A percentile compares a stretch with the other conserved stretches of the same genome.
Evolutionary conservation across 2,329 filamentous ascomycete genomes (phyloP).

Genomic region (Camillea tinctor): DNA sequence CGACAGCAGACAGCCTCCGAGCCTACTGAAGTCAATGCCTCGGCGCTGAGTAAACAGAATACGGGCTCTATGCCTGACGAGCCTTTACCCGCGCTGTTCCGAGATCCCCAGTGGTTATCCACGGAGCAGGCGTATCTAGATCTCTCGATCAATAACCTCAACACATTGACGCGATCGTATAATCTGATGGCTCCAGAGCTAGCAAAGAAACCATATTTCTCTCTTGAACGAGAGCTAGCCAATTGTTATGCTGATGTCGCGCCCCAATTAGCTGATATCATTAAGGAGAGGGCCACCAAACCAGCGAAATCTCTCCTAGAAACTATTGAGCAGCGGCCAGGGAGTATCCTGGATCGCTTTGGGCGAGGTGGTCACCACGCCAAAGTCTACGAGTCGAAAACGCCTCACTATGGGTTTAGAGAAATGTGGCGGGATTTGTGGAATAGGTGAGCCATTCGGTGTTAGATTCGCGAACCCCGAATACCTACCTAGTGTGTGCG

Average conservation of each 20-base stretch:
- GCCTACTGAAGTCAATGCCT: slow-evolving; percentile 1
- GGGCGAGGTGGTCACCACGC: slow-evolving; percentile 48
- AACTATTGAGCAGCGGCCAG: slow-evolving; percentile 38
- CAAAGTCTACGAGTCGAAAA: slow-evolving; percentile 70
- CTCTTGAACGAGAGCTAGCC: slow-evolving; percentile 75
- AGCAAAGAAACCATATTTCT: slow-evolving; percentile 90
- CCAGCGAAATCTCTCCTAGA: slow-evolving; percentile 42
- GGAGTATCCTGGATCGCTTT: slow-evolving; percentile 63
- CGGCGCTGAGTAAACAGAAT: neutral
- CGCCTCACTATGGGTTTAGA: slow-evolving; percentile 78
- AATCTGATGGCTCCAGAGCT: slow-evolving; percentile 92
- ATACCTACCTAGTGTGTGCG: no score
- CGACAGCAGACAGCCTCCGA: slow-evolving; percentile 33
- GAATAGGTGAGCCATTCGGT: slow-evolving; percentile 4
- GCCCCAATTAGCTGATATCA: slow-evolving; percentile 68
- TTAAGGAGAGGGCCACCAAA: slow-evolving; percentile 63
- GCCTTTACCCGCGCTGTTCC: slow-evolving; percentile 61
- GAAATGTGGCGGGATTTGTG: slow-evolving; percentile 88
- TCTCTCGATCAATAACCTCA: slow-evolving; percentile 74
- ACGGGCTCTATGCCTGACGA: slow-evolving; percentile 16
- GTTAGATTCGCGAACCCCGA: neutral
- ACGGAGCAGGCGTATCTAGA: slow-evolving; percentile 73
- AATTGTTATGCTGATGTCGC: slow-evolving; percentile 86
- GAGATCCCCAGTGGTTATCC: slow-evolving; percentile 73
- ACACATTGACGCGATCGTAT: slow-evolving; percentile 79